phyloP scores from a whole-genome alignment of 441 rosid species.

The Arabidopsis lyrata region DNA sequence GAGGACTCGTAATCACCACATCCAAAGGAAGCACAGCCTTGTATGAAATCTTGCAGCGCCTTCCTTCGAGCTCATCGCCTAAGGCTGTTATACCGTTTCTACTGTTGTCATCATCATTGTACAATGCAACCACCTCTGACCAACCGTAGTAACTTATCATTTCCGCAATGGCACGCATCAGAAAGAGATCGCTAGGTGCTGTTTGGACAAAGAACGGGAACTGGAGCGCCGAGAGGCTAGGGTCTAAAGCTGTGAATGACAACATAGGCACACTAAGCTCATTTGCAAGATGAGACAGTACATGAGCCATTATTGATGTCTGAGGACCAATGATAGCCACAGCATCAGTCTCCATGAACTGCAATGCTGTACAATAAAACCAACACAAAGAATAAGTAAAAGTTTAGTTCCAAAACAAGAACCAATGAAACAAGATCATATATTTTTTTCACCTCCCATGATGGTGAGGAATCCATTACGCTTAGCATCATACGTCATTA shows the following conservation, averaged over 20 bases:
- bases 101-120: slow-evolving; percentile 83
- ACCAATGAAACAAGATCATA: slow-evolving; percentile 21
- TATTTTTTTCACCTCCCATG: slow-evolving; percentile 64
- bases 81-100: slow-evolving; percentile 76
- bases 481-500: slow-evolving; percentile 66
- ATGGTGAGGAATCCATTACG: slow-evolving; percentile 77
- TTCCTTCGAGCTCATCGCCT: slow-evolving; percentile 77
- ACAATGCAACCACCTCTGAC: slow-evolving; percentile 78
- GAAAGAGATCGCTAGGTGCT: slow-evolving; percentile 78
- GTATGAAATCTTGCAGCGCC: slow-evolving; percentile 78
- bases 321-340: slow-evolving; percentile 97
- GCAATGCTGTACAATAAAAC: slow-evolving; percentile 64
- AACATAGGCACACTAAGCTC: slow-evolving; percentile 84
- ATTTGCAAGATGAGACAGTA: slow-evolving; percentile 77
- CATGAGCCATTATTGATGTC: slow-evolving; percentile 80
- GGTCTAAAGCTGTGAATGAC: slow-evolving; percentile 90
- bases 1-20: slow-evolving; percentile 51
- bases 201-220: slow-evolving; percentile 86
- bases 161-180: slow-evolving; percentile 85
- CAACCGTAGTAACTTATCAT: slow-evolving; percentile 73
- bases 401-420: slow-evolving; percentile 18
- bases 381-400: slow-evolving; percentile 17
- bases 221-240: slow-evolving; percentile 80
- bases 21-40: slow-evolving; percentile 77
- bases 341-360: slow-evolving; percentile 89